These are phyloP conservation scores for Sphaerobolus stellatus DNA, from an alignment of 1,284 basidiomycete species.

Conservation along the genomic window DNA sequence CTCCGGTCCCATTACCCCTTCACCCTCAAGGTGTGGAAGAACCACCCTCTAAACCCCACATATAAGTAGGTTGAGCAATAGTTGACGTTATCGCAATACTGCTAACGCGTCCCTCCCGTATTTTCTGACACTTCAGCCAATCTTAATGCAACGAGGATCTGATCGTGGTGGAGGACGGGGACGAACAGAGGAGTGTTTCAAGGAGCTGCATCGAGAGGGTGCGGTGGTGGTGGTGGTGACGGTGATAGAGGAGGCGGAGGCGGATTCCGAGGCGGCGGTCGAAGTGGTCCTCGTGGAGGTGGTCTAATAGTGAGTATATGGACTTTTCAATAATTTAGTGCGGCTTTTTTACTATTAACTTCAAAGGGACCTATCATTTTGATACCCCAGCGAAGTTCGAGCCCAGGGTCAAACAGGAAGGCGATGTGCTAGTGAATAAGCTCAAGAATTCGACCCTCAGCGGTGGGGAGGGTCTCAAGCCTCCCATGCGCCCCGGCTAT, in stretches of 20 bases:
- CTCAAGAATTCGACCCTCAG: constrained; percentile 45
- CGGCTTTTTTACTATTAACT: background rate
- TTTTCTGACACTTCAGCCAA: too few relatives aligned
- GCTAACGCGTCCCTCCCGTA: too few relatives aligned
- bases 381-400: constrained; percentile 54
- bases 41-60: too few relatives aligned
- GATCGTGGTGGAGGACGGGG: constrained; percentile 21
- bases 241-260: constrained; percentile 35
- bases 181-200: constrained; percentile 31
- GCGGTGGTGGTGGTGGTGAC: constrained; percentile 29
- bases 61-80: too few relatives aligned
- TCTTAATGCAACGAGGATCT: constrained; percentile 1
- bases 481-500: constrained; percentile 68
- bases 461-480: constrained; percentile 40
- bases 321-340: constrained; percentile 8
- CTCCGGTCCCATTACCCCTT: too few relatives aligned
- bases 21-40: too few relatives aligned
- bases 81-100: too few relatives aligned
- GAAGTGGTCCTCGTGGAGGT: constrained; percentile 33
- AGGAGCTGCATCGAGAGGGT: constrained; percentile 20
- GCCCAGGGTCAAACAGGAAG: constrained; percentile 56
- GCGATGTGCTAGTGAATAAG: constrained; percentile 54
- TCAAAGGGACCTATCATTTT: too few relatives aligned
- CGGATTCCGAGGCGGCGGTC: constrained; percentile 19
- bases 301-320: constrained; percentile 40